Base-by-base conservation (phyloP, 345 rosid genomes). In the Cardiospermum halicacabum region DNA sequence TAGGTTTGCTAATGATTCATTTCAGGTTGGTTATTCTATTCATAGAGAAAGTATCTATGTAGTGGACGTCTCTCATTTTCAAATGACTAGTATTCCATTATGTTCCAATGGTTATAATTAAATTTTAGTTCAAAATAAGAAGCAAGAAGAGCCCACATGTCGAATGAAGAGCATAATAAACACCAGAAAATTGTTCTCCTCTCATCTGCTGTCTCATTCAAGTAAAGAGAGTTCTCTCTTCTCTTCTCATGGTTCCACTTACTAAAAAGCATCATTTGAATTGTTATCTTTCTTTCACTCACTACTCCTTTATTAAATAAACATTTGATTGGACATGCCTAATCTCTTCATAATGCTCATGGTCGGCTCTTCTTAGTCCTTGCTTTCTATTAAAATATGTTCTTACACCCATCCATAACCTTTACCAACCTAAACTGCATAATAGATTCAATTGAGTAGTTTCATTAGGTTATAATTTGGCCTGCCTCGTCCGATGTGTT, bases 111-210 rank as follows among this genome's bases (percentile, higher is more conserved):
- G 19, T 31, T 48, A 45, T 27, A 11, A 27, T 11, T 28, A n/a
- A 43, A 53, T 53, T 55, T 3, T n/a, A 13, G 36, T 7, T 36
- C 54, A 37, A 39, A 72, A 55, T 4, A 58, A 69, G 30, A 50
- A 55, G 66, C 65, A 70, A 67, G 51, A 70, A 12, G 70, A 63
- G 63, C 60, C 67, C 72, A 67, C 77, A 42, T 64, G 75, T 70
- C 72, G 22, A 28, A 11, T 58, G 30, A 58, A 45, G 3, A 30
- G 63, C 63, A 69, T 58, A 32, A 68, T 61, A 55, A 69, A 19
- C 51, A n/a, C 40, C 21, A 43, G 37, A 45, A 56, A 68, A 47
- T 24, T 65, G 64, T 56, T 70, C 70, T 57, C 68, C 24, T n/a
- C n/a, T n/a, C n/a, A n/a, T n/a, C n/a, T n/a, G 15, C 24, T 66